Percentiles rank a stretch among this genome's conserved stretches.
phyloP scores from a whole-genome alignment of 495 filamentous ascomycete species.

The Podospora comata region DNA sequence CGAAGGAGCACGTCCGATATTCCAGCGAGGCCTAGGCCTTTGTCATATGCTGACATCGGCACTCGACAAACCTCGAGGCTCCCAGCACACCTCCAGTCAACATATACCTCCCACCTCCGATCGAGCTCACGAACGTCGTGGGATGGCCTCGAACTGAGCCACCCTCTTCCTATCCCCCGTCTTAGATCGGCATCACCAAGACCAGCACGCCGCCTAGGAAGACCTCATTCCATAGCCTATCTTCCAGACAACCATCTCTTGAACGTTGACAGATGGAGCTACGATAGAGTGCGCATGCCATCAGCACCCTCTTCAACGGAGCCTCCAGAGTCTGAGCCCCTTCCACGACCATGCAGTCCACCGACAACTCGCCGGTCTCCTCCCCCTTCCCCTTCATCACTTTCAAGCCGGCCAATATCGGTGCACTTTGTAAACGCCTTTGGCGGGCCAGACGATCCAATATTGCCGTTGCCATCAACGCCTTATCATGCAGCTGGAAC shows the following conservation, averaged over 20 bases:
- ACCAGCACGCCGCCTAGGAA: neutral
- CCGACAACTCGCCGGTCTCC: neutral
- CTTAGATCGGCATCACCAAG: neutral
- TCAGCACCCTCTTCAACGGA: neutral
- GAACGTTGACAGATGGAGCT: neutral
- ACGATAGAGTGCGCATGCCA: neutral
- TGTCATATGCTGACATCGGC: neutral
- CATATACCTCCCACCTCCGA: neutral
- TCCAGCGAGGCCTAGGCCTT: neutral
- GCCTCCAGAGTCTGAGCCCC: neutral
- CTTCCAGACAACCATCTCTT: neutral
- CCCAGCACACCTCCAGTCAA: neutral
- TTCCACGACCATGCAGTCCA: neutral
- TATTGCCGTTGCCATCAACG: neutral
- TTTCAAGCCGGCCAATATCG: neutral
- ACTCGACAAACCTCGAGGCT: neutral
- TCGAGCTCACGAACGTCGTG: neutral
- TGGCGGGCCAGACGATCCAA: neutral
- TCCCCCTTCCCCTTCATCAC: neutral
- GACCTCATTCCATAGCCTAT: neutral
- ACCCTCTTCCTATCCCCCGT: neutral
- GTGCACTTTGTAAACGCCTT: constrained; percentile 1
- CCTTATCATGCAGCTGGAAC: neutral
- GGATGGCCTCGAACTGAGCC: neutral
- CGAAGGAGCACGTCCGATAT: neutral